Base-by-base conservation (phyloP, 257 asterid genomes). In the Solanum sejunctum region DNA sequence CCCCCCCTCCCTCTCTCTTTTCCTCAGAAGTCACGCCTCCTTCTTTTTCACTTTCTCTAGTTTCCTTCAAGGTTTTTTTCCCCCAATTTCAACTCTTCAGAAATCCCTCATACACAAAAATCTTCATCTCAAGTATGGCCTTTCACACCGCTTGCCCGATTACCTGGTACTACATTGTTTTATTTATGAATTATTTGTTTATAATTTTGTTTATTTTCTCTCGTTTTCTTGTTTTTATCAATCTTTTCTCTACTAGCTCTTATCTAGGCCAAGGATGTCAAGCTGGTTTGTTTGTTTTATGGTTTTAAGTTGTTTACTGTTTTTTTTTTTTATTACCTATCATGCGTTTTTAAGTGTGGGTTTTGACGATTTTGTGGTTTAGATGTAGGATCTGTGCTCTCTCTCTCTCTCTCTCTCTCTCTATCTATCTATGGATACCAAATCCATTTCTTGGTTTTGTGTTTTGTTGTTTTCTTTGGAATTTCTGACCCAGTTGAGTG, bases 61-160 rank as follows among this genome's bases (percentile, higher is more conserved):
- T 83, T 70, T 36, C 63, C 60, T 84, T 63, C 15, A 81, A 41
- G 80, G 84, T 47, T 57, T 55, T 78, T 63, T 36, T 63, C 56
- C 64, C 66, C n/a, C 75, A 82, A 85, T 79, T 72, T 70, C 77
- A 85, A 87, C 88, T 78, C n/a, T n/a, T 3, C 5, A 36, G 3
- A 36, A 36, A 36, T 36, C 5, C 39, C 39, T 36, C 39, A 36
- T 36, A 36, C 39, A 85, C 81, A 77, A 79, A 84, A 86, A 85
- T 86, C 88, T 75, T 75, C 21, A 47, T 56, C 84, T 86, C 80
- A 12, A 43, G 23, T 83, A 95, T 94, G 99, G 99, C 99, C 92
- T 97, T 97, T 92, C 99, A 97, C 85, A 98, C 94, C 86, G 96
- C 98, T 86, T 97, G 99, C 89, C 99, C 99, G 91, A 94, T 97